Evolutionary conservation across 352 stramenopile species (phyloP), one percentile per base, ranked within the genome.

Genomic region (Globisporangium yorkense): DNA sequence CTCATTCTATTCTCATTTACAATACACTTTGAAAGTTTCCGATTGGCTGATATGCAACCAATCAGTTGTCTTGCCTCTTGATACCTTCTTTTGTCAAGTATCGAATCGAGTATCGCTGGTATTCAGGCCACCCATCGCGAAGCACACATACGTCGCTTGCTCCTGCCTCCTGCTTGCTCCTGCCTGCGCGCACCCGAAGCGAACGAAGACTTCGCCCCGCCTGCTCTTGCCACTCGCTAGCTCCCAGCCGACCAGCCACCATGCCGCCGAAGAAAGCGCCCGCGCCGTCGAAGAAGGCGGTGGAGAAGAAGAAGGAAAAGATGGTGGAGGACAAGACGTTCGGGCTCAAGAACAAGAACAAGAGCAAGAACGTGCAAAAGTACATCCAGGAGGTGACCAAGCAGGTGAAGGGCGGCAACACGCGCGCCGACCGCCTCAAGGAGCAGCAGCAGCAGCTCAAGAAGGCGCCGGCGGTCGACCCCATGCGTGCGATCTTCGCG

Each of bases 341-440:
- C 65, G 97, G 97, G 29, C 79, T 99, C 27, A 99, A 99, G 78
- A 99, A 99, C 83, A 99, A 99, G 72, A 99, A 99, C 74, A 99
- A 99, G 79, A 95, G 76, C 67, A 97, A 97, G 62, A 97, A 97
- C 64, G 94, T 98, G 52, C 92, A 98, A 68, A 87, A 95, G 68
- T 96, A 93, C 72, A 90, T 97, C 52, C 74, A 93, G 70, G 77
- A 93, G 55, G 87, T 96, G 47, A 88, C 86, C 44, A 96, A 96
- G 62, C 85, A 96, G 67, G 86, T 93, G 52, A 95, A 92, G 70
- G 86, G 85, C 50, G 74, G 40, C 55, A 93, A 82, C 55, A 82
- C 84, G 54, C 80, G 82, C 57, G 80, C 82, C 56, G 80, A 95
- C 51, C 79, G 85, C 45, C 62, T 90, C 43, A 92, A 95, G 63